Evolutionary conservation across 805 yeast genomes (phyloP), one percentile per base, ranked within the genome.

Genomic region (Yarrowia sp.): DNA sequence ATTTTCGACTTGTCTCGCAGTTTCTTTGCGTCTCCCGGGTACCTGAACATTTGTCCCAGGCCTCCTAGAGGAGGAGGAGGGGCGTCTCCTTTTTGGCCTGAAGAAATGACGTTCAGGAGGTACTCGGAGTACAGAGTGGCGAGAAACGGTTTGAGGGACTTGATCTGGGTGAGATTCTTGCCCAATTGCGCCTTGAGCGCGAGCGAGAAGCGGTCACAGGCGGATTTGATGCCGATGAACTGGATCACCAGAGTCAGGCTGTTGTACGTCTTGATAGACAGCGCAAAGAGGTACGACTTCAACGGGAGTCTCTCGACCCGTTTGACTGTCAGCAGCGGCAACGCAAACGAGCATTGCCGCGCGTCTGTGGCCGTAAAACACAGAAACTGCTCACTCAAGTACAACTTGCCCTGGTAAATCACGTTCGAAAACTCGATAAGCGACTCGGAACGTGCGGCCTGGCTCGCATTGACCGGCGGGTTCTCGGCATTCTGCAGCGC

Each of bases 281-380:
- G 79, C 1, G 96, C 92, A 76, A 92, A 89, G 17, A 89, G 86
- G 72, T 86, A 89, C 0, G 89, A 81, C 65, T 86, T 81, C 1
- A 90, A 81, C 10, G 96, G 96, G 18, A 91, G 81, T 63, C 98
- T 81, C 73, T 93, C 97, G 15, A 95, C 96, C 67, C 91, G 86
- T 71, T 88, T 86, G 42, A 95, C 77, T 1, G 96, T 84, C 1
- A 92, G 84, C 45, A 95, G 76, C 67, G 93, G 95, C 33, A 93
- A 70, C 3, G 81, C 81, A 71, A 93, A 83, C 6, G 84, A 81
- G 72, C 95, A 88, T 50, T 86, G 83, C 65, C 85, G 80, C 53
- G 81, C 80, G 70, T 91, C 96, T 69, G 84, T 85, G 7, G 84
- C 81, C 69, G 90, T 91, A 72, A 92, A 93, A 22, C 89, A 84